Evolutionary conservation across 116 monocot genomes (phyloP), one percentile per base, ranked within the genome.

Genomic region (Thalassia testudinum): DNA sequence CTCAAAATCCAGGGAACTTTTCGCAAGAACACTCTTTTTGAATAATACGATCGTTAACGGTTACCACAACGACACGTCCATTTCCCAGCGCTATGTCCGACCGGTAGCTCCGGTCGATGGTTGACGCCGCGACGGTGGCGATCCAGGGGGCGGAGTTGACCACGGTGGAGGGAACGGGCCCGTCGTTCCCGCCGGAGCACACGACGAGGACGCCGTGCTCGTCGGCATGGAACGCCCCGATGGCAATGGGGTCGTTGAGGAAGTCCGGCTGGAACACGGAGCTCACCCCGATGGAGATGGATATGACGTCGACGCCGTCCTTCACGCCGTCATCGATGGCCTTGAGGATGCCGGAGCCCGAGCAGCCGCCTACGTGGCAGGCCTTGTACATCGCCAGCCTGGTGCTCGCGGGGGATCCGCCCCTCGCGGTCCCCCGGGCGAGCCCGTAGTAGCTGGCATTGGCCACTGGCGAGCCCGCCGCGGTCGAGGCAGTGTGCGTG

Each of bases 111-210:
- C 95, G 63, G 58, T 95, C 95, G 42, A 88, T 95, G 64, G 76
- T 88, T 0, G 95, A 95, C 26, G 95, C 95, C 22, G 69, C 95
- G 20, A 88, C 88, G 1, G 95, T 95, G 29, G 79, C 27, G 13
- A 95, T 85, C 95, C 95, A 95, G 5, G 95, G 95, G 49, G 95
- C 95, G 2, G 95, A 54, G 49, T 95, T 95, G 42, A 95, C 81
- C 12, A 95, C 95, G 21, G 95, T 85, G 53, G 57, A 84, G 16
- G 88, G 78, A 21, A 88, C 81, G 0, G 95, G 95, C 13, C 95
- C 95, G 60, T 95, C 95, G 49, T 95, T 95, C 1, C 95, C 95
- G 8, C 85, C 95, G 11, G 95, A 95, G 43, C 95, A 85, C 19
- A 85, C 75, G 19, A 95, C 95, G 47, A 95, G n/a, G 15, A 95